Base-by-base conservation (phyloP, 345 rosid genomes). In the Microcos paniculata region DNA sequence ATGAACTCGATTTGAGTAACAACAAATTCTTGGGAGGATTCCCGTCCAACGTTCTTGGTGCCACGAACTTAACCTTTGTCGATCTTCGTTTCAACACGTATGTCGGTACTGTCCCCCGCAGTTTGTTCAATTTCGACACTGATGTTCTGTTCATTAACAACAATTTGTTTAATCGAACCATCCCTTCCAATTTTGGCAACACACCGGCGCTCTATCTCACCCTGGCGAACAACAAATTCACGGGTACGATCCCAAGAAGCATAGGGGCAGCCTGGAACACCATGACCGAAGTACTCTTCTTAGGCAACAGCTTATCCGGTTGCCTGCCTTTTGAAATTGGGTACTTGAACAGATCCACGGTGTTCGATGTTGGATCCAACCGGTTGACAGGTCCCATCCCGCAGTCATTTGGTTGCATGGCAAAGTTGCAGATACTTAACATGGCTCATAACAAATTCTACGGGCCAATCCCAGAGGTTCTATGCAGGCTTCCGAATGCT, bases 261-360 rank as follows among this genome's bases (percentile, higher is more conserved):
- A 77, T 81, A 10, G 83, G 80, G 4, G 46, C 71, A 53, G 76
- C 83, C 33, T 56, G 75, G 75, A 8, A 61, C 10, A 69, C 73
- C 48, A 68, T 77, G 46, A 61, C 46, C 1, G 80, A 81, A 67
- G 72, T 70, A 4, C 21, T 81, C 4, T 77, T 81, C 23, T 42
- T 81, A 45, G 68, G 75, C 46, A 81, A 81, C 84, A 62, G 72
- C 45, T 53, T 81, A 4, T 42, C 67, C 0, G 84, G 84, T 42
- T 81, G 84, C 14, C 62, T 81, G 1, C 80, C 84, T 7, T 81
- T 56, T 15, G 84, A 81, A 55, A 81, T 81, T 18, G 84, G 80
- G 10, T 77, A 67, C 68, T 69, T 81, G 26, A 42, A 18, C n/a
- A 48, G 43, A 28, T 24, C 70, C 2, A 73, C 80, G 0, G 78